A percentile compares a stretch with the other conserved stretches of the same genome.
Evolutionary conservation across 352 stramenopile species (phyloP).

Genomic region (Sclerospora graminicola): DNA sequence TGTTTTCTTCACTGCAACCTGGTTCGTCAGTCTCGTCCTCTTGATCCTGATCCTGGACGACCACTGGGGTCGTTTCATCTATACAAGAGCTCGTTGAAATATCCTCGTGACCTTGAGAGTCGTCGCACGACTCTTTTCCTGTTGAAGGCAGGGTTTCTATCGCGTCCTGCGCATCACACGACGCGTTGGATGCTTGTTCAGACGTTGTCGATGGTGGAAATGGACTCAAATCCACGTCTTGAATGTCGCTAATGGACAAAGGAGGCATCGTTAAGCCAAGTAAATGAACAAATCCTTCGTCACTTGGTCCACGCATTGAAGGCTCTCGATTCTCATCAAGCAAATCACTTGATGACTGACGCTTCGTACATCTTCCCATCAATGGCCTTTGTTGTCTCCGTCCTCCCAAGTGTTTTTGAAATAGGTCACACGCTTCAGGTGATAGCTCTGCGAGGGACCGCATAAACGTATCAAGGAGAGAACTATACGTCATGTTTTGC

Average conservation of each 20-base stretch:
- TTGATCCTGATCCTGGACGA: no score
- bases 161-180: neutral
- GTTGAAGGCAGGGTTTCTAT: neutral
- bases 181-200: slow-evolving; percentile 2
- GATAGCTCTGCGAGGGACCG: slow-evolving; percentile 44
- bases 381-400: slow-evolving; percentile 39
- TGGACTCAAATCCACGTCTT: slow-evolving; percentile 42
- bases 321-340: slow-evolving; percentile 12
- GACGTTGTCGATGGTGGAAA: slow-evolving; percentile 25
- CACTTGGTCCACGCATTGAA: slow-evolving; percentile 3
- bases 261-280: slow-evolving; percentile 30
- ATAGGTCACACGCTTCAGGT: slow-evolving; percentile 50
- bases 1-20: slow-evolving; percentile 11
- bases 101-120: neutral
- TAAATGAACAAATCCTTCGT: slow-evolving; percentile 28
- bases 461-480: slow-evolving; percentile 61
- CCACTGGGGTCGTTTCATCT: neutral
- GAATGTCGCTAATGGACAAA: slow-evolving; percentile 51
- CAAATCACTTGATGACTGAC: slow-evolving; percentile 14
- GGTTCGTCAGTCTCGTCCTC: no score
- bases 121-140: slow-evolving; percentile 3
- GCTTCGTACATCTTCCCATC: slow-evolving; percentile 2
- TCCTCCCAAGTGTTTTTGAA: slow-evolving; percentile 58
- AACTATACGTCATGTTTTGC: slow-evolving; percentile 75
- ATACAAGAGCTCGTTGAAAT: neutral